These are phyloP conservation scores for Termitomyces sp. DNA, from an alignment of 1,284 basidiomycete species.

Conservation along the genomic window DNA sequence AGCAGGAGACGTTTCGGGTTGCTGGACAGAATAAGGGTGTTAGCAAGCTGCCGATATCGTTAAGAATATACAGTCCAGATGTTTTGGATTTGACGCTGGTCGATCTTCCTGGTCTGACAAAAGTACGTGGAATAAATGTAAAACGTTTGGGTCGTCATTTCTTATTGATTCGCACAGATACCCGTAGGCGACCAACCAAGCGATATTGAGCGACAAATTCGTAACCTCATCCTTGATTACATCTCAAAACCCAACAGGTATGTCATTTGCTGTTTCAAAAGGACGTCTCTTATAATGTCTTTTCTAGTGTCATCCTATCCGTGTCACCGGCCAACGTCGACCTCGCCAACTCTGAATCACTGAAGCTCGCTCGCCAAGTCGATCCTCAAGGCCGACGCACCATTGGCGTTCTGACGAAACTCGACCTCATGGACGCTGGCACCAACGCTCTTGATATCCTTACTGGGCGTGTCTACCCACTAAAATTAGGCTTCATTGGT, in stretches of 20 bases:
- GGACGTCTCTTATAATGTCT: conserved; percentile 1
- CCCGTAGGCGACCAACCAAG: conserved; percentile 89
- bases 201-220: conserved; percentile 97
- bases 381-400: conserved; percentile 95
- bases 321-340: conserved; percentile 98
- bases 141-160: too few relatives aligned
- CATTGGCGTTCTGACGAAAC: conserved; percentile 94
- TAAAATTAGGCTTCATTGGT: conserved; percentile 97
- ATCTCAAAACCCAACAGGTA: conserved; percentile 96
- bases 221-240: conserved; percentile 89
- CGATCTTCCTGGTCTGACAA: conserved; percentile 94
- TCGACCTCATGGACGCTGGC: conserved; percentile 98
- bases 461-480: conserved; percentile 93
- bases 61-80: conserved; percentile 93
- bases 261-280: background rate
- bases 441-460: conserved; percentile 97
- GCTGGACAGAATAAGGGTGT: conserved; percentile 99
- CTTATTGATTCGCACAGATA: conserved; percentile 45
- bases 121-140: conserved; percentile 45
- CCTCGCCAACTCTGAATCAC: conserved; percentile 95
- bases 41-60: conserved; percentile 90
- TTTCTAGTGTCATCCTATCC: conserved; percentile 83
- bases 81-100: conserved; percentile 95
- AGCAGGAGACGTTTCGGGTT: conserved; percentile 96
- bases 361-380: conserved; percentile 93